A percentile compares a stretch with the other conserved stretches of the same genome.
Conservation (phyloP, 1,284 basidiomycete genomes). For the Meira miltonrushii region DNA sequence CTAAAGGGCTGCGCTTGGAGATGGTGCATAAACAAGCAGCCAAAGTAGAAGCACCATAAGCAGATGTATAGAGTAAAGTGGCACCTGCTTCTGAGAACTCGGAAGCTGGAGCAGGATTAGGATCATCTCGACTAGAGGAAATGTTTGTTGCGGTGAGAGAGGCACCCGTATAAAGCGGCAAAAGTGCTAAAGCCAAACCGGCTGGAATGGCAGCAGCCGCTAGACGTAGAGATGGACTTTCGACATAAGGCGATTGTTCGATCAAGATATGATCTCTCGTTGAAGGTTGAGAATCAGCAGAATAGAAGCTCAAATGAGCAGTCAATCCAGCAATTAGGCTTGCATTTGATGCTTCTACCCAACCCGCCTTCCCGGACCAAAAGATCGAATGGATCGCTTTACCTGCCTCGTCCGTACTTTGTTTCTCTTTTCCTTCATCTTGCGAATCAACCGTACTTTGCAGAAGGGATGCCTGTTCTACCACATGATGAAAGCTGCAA, state of each 20-base stretch:
- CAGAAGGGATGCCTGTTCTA: constrained; percentile 21
- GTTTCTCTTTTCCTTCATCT: constrained; percentile 1
- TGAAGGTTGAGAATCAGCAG: constrained; percentile 40
- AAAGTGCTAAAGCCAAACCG: constrained; percentile 35
- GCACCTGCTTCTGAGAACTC: constrained; percentile 18
- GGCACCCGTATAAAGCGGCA: constrained; percentile 44
- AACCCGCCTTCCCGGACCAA: constrained; percentile 28
- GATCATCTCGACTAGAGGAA: constrained; percentile 25
- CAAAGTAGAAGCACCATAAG: constrained; percentile 26
- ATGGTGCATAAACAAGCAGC: constrained; percentile 24
- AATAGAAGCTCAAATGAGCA: constrained; percentile 36
- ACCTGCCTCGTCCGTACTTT: constrained; percentile 13
- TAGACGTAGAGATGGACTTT: constrained; percentile 5
- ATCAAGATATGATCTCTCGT: constrained; percentile 31
- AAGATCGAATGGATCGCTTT: constrained; percentile 27
- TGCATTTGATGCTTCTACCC: constrained; percentile 32
- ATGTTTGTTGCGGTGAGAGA: constrained; percentile 26
- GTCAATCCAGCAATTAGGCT: constrained; percentile 36
- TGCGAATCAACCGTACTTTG: constrained; percentile 13
- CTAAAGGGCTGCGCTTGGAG: constrained; percentile 20
- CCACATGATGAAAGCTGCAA: constrained; percentile 21
- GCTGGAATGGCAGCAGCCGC: constrained; percentile 15
- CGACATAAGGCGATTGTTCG: constrained; percentile 13
- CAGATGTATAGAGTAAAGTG: constrained; percentile 37
- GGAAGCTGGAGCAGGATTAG: constrained; percentile 18